phyloP scores from a whole-genome alignment of 1,139 yeast genomes.

The Geotrichum reessii region DNA sequence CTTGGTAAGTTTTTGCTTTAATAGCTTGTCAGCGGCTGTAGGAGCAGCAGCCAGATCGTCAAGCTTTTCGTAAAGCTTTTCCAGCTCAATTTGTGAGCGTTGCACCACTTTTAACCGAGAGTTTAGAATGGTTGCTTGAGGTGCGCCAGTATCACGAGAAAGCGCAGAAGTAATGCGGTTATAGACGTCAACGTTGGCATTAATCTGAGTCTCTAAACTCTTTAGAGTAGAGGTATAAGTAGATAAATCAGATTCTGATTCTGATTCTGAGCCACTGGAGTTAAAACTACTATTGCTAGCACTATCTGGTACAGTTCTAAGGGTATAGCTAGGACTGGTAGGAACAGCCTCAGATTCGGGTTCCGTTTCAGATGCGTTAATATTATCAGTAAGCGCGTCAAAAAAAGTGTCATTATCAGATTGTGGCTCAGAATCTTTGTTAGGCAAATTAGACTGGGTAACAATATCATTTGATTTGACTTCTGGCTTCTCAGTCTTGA shows the following conservation, averaged over 20 bases:
- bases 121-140: not conserved
- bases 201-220: not conserved
- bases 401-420: not conserved
- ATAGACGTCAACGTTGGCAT: slow-evolving; percentile 3
- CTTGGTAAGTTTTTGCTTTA: slow-evolving; percentile 13
- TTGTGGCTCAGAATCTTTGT: not conserved
- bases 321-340: not conserved
- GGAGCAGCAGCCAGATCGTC: not conserved
- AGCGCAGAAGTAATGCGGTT: slow-evolving; percentile 2
- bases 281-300: not conserved
- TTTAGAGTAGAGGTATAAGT: not conserved
- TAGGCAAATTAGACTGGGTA: not conserved
- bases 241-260: not conserved
- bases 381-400: not conserved
- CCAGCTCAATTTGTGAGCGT: slow-evolving; percentile 12
- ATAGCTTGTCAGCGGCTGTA: not conserved
- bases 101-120: slow-evolving; percentile 12
- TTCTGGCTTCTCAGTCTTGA: not conserved
- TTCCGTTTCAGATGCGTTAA: not conserved
- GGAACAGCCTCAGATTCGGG: not conserved
- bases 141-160: not conserved
- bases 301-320: not conserved
- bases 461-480: not conserved
- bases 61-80: slow-evolving; percentile 10
- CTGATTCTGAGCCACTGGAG: not conserved